These are phyloP conservation scores for Volvox reticuliferus DNA, from an alignment of 139 green algal genomes.

Conservation along the genomic window DNA sequence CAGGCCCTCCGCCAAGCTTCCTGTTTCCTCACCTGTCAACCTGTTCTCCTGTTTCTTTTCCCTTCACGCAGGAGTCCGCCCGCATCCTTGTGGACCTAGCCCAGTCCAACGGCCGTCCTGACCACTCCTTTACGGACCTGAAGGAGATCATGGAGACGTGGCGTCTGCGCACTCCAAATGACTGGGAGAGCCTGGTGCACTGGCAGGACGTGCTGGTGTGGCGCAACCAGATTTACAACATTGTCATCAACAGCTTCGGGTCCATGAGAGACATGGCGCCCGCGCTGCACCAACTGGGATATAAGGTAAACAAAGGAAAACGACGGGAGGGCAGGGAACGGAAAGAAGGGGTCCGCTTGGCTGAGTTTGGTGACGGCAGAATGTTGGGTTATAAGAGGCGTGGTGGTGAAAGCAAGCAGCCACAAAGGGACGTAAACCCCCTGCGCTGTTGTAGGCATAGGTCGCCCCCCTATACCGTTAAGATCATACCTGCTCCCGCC, in stretches of 20 bases:
- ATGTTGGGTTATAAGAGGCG: too few relatives aligned
- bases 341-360: too few relatives aligned
- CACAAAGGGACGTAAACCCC: too few relatives aligned
- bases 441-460: too few relatives aligned
- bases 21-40: too few relatives aligned
- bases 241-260: conserved; percentile 91
- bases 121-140: conserved; percentile 72
- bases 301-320: conserved; percentile 41
- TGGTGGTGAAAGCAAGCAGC: too few relatives aligned
- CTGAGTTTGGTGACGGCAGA: too few relatives aligned
- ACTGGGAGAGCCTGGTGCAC: conserved; percentile 91
- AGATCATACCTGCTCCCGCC: too few relatives aligned
- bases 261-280: conserved; percentile 47
- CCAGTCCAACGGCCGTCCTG: conserved; percentile 36
- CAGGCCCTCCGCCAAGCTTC: too few relatives aligned
- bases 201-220: conserved; percentile 97
- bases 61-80: conserved; percentile 71
- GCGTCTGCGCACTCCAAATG: conserved; percentile 93
- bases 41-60: not conserved
- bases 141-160: conserved; percentile 94
- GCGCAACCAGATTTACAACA: conserved; percentile 98
- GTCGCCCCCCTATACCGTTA: too few relatives aligned
- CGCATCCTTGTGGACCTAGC: conserved; percentile 84
- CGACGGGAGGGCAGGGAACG: too few relatives aligned
- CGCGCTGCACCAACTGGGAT: conserved; percentile 68